Evolutionary conservation across 805 yeast species (phyloP).

Genomic region (Metschnikowia proteae): DNA sequence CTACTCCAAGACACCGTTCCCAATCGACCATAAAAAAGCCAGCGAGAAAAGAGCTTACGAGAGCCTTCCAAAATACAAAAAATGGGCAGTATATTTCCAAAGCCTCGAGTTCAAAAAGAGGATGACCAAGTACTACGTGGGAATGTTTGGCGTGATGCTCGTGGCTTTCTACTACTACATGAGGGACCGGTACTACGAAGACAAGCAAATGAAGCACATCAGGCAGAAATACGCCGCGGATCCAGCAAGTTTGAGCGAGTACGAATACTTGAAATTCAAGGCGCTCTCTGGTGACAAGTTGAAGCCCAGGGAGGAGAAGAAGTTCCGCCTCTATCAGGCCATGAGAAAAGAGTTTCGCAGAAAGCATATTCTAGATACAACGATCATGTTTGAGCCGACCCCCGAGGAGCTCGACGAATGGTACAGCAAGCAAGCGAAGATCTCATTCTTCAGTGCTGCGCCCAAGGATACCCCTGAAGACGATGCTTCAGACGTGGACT

Average conservation of each 20-base stretch:
- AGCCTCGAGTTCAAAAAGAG: conserved; percentile 53
- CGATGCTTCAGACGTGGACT: neutral
- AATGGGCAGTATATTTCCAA: conserved; percentile 41
- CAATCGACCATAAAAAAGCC: conserved; percentile 29
- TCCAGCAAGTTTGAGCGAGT: conserved; percentile 50
- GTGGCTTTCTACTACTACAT: conserved; percentile 61
- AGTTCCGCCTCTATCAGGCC: conserved; percentile 55
- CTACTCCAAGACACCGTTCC: conserved; percentile 32
- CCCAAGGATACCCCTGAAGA: conserved; percentile 20
- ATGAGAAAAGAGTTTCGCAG: conserved; percentile 46
- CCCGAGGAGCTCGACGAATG: conserved; percentile 41
- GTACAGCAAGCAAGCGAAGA: conserved; percentile 35
- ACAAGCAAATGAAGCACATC: conserved; percentile 50
- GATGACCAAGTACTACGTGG: conserved; percentile 60
- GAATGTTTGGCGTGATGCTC: conserved; percentile 54
- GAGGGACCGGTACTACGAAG: conserved; percentile 63
- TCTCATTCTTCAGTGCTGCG: conserved; percentile 22
- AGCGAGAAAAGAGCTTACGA: conserved; percentile 26
- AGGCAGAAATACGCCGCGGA: conserved; percentile 32
- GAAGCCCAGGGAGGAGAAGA: conserved; percentile 61
- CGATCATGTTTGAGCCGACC: conserved; percentile 37
- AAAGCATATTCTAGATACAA: conserved; percentile 31
- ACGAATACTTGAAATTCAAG: conserved; percentile 59
- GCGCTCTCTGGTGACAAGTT: conserved; percentile 54
- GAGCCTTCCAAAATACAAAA: conserved; percentile 34